phyloP scores from a whole-genome alignment of 176 grass and related monocot genomes.

The Oryza nivara region DNA sequence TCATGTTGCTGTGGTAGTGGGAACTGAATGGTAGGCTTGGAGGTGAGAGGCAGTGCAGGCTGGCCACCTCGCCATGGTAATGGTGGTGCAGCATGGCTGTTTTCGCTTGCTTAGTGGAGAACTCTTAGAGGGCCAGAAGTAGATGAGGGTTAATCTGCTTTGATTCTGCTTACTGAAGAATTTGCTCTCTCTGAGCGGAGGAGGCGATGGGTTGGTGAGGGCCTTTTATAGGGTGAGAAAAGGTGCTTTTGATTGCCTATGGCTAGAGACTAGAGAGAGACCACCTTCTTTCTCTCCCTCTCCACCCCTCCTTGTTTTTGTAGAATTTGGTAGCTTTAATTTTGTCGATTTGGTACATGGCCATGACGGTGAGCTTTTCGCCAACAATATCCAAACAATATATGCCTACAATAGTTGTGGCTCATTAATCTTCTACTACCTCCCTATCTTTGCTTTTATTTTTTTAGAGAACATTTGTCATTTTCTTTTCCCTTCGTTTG shows the following conservation, averaged over 20 bases:
- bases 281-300: constrained; percentile 34
- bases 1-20: constrained; percentile 61
- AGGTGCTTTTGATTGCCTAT: constrained; percentile 34
- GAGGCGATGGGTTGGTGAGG: constrained; percentile 55
- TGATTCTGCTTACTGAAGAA: constrained; percentile 25
- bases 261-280: constrained; percentile 37
- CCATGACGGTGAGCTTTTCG: constrained; percentile 47
- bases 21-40: constrained; percentile 56
- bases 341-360: constrained; percentile 56
- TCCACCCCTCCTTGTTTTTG: constrained; percentile 1
- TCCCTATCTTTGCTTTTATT: constrained; percentile 21
- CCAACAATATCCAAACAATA: constrained; percentile 45
- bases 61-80: constrained; percentile 72
- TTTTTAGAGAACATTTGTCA: constrained; percentile 35
- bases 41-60: constrained; percentile 64
- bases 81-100: constrained; percentile 50
- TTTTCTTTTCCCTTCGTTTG: constrained; percentile 35
- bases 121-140: background rate
- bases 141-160: constrained; percentile 19
- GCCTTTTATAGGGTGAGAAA: constrained; percentile 63
- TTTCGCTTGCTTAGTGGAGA: constrained; percentile 23
- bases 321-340: constrained; percentile 44
- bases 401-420: background rate
- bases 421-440: constrained; percentile 29
- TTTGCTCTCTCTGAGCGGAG: constrained; percentile 55